These are phyloP conservation scores for Fusarium devonianum DNA, from an alignment of 2,329 filamentous ascomycete species.

Conservation along the genomic window DNA sequence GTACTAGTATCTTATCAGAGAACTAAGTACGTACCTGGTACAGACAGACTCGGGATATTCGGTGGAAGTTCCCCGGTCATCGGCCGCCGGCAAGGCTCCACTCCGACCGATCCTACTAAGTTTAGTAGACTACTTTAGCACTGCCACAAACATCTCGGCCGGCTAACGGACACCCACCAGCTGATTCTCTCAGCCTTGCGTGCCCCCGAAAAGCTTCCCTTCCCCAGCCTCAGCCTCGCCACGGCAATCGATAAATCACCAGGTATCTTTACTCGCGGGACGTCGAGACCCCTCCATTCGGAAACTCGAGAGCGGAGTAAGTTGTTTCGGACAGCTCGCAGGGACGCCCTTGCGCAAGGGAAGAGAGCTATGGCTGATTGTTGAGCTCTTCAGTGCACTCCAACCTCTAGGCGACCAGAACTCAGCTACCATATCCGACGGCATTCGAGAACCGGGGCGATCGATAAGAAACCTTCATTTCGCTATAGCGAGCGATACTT, in stretches of 20 bases:
- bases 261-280: neutral
- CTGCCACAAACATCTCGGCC: constrained; percentile 14
- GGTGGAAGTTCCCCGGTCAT: no score
- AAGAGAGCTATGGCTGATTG: constrained; percentile 1
- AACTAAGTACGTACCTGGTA: no score
- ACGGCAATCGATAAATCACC: constrained; percentile 20
- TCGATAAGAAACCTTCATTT: neutral
- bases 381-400: neutral
- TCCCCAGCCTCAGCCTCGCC: constrained; percentile 39
- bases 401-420: neutral
- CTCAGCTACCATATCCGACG: neutral
- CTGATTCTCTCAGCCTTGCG: constrained; percentile 35
- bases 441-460: neutral
- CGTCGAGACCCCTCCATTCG: constrained; percentile 4
- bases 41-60: no score
- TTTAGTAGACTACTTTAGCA: neutral
- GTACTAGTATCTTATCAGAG: no score
- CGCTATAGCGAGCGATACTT: no score
- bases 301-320: constrained; percentile 3
- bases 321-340: neutral
- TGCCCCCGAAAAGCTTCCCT: constrained; percentile 28
- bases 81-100: no score
- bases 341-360: neutral
- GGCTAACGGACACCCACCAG: neutral
- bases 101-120: no score